Base-by-base conservation (phyloP, 1,284 basidiomycete genomes). In the Fomitopsis pinicola region DNA sequence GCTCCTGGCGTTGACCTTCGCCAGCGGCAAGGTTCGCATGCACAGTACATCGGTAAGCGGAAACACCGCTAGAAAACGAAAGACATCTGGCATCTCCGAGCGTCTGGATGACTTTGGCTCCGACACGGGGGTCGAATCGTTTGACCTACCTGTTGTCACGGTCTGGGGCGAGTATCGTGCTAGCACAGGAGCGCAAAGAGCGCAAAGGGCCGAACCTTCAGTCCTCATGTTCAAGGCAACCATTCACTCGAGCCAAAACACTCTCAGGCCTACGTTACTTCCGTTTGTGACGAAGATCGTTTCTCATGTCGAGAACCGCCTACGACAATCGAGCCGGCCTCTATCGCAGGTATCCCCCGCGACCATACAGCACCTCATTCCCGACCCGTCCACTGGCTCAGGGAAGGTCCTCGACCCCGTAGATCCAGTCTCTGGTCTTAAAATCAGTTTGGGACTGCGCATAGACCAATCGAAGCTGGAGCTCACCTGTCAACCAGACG, bases 391-490 rank as follows among this genome's bases (percentile, higher is more conserved):
- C 62, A 9, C 28, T 22, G 28, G 48, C 14, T 7, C 60, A 67
- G 28, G 59, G 57, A 42, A 36, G 42, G 33, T 19, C 53, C 50
- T 62, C 30, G 58, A 65, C 8, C 36, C 62, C 5, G 61, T 53
- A 5, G 67, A 67, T 50, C 57, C 68, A 2, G 69, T 71, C 15
- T 78, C 83, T 4, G 83, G 80, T 66, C 78, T 93, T 71, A 86
- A 86, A 61, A 86, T 94, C 67, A 91, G 85, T 62, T 83, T 96
- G 75, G 94, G 92, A 64, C 79, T 97, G 30, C 91, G 92, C 28
- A 95, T 97, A 64, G 94, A 97, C 70, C 84, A 89, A 66, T 97
- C 95, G 1, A 87, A 83, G 60, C 79, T 97, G 50, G 87, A 91
- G 59, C 77, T 97, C 30, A 93, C 90, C 1, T 97, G 95, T 67